A percentile compares a stretch with the other conserved stretches of the same genome.
Conservation (phyloP, 1,284 basidiomycete genomes). For the Ustilago tritici region DNA sequence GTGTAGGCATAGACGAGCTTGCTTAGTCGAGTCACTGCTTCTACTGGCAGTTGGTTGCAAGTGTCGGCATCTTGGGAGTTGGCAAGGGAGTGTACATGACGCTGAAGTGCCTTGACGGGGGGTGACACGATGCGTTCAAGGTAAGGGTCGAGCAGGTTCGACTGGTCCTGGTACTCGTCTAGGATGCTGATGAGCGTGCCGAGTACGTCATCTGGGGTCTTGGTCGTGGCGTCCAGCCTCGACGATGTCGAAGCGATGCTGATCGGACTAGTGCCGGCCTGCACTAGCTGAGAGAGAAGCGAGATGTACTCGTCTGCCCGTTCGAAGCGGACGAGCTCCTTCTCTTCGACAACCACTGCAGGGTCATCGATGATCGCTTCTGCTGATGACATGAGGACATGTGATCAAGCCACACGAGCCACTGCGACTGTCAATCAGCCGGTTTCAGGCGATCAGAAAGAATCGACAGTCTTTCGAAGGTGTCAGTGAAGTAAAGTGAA, state of each 20-base stretch:
- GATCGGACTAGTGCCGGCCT: background rate
- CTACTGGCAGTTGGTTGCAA: background rate
- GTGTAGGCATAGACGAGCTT: conserved; percentile 83
- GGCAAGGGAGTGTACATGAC: conserved; percentile 24
- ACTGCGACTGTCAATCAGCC: background rate
- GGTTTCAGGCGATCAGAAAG: background rate
- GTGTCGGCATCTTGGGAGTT: background rate
- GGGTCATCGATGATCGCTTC: conserved; percentile 17
- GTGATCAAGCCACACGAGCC: background rate
- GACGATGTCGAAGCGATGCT: background rate
- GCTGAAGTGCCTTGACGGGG: conserved; percentile 73
- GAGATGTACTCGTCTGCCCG: conserved; percentile 45
- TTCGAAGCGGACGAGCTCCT: conserved; percentile 56
- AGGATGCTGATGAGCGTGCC: conserved; percentile 70
- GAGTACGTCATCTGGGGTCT: conserved; percentile 17
- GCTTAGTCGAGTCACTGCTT: conserved; percentile 12
- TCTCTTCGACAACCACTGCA: conserved; percentile 33
- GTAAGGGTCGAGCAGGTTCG: conserved; percentile 94
- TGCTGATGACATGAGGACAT: conserved; percentile 14
- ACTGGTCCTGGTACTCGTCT: conserved; percentile 85
- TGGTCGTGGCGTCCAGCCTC: background rate
- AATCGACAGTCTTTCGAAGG: too few relatives aligned
- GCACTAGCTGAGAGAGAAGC: conserved; percentile 28
- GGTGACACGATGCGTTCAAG: conserved; percentile 86
- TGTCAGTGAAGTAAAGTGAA: background rate